Percentiles rank a stretch among this genome's conserved stretches.
Conservation (phyloP, 2,329 filamentous ascomycete genomes). For the Sclerotinia borealis region DNA sequence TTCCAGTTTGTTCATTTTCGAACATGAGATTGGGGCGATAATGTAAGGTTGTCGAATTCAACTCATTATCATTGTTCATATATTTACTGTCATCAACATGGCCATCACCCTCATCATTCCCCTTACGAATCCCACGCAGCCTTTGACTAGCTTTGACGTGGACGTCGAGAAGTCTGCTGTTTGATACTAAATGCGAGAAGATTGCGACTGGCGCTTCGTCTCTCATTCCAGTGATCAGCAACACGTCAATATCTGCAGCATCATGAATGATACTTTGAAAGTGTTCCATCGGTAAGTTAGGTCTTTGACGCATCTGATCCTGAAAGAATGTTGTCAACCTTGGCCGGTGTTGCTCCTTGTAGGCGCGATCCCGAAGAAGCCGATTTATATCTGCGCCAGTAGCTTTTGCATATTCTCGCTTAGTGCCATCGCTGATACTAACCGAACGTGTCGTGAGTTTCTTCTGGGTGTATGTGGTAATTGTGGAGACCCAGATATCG, state of each 20-base stretch:
- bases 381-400: constrained; percentile 42
- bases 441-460: constrained; percentile 36
- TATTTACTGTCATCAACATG: constrained; percentile 13
- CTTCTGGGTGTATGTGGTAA: constrained; percentile 30
- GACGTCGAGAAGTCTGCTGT: constrained; percentile 49
- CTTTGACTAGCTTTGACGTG: constrained; percentile 38
- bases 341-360: constrained; percentile 55
- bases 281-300: constrained; percentile 39
- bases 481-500: constrained; percentile 41
- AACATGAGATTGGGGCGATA: constrained; percentile 44
- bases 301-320: constrained; percentile 38
- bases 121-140: constrained; percentile 36
- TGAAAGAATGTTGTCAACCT: constrained; percentile 48
- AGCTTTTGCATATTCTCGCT: constrained; percentile 48
- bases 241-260: constrained; percentile 43
- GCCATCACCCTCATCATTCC: constrained; percentile 17
- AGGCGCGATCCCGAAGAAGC: constrained; percentile 47
- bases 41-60: constrained; percentile 24
- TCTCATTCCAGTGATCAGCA: constrained; percentile 49
- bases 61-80: constrained; percentile 16
- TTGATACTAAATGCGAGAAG: constrained; percentile 49
- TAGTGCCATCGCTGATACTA: constrained; percentile 54
- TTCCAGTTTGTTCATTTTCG: constrained; percentile 43
- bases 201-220: constrained; percentile 50
- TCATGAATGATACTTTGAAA: constrained; percentile 41